phyloP scores from a whole-genome alignment of 805 yeast species.

The Scheffersomyces stipitis region DNA sequence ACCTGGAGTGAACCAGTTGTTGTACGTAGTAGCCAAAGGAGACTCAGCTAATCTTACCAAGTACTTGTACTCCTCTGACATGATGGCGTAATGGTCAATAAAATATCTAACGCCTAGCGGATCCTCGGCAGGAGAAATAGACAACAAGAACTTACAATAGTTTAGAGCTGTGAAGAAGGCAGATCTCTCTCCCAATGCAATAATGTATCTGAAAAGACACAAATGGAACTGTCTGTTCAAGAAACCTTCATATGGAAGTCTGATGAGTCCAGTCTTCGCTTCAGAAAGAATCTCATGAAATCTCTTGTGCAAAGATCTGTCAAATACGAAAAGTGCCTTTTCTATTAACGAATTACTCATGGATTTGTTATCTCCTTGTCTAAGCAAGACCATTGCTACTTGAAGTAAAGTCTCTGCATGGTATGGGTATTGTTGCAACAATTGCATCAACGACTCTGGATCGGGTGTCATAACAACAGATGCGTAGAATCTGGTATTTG shows the following conservation, averaged over 20 bases:
- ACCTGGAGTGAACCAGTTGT: conserved; percentile 72
- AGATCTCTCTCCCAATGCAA: conserved; percentile 71
- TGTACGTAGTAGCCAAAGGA: conserved; percentile 55
- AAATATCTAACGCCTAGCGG: conserved; percentile 83
- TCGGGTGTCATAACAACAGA: conserved; percentile 74
- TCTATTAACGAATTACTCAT: conserved; percentile 75
- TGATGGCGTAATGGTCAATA: conserved; percentile 73
- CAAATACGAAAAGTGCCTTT: conserved; percentile 75
- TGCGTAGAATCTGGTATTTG: conserved; percentile 55
- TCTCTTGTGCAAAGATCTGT: conserved; percentile 64
- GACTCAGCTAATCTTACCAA: conserved; percentile 57
- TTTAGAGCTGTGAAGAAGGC: conserved; percentile 75
- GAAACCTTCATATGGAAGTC: conserved; percentile 74
- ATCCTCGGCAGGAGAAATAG: conserved; percentile 75
- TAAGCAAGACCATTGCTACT: conserved; percentile 66
- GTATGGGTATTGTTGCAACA: conserved; percentile 65
- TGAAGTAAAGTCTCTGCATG: conserved; percentile 78
- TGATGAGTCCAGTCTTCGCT: conserved; percentile 55
- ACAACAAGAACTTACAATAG: conserved; percentile 67
- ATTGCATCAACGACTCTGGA: conserved; percentile 64
- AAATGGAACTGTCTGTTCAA: conserved; percentile 77
- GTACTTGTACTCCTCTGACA: conserved; percentile 63
- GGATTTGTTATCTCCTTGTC: conserved; percentile 72
- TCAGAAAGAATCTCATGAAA: conserved; percentile 46
- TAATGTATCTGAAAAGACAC: conserved; percentile 69